These are phyloP conservation scores for Colletotrichum caudatum DNA, from an alignment of 2,329 filamentous ascomycete genomes.

Conservation along the genomic window DNA sequence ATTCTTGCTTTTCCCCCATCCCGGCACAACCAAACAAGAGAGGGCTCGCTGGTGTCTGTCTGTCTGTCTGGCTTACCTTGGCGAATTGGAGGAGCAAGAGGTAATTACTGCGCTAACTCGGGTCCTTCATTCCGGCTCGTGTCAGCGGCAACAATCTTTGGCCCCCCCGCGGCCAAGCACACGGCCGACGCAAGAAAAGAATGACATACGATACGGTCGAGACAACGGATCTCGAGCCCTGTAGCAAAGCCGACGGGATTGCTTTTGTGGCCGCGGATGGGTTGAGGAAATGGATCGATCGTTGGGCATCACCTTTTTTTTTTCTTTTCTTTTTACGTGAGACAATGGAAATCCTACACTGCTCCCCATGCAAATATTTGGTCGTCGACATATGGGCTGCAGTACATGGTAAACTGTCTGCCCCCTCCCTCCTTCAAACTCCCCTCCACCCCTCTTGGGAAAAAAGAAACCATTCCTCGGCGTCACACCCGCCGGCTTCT, in stretches of 20 bases:
- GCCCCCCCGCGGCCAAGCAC: background rate
- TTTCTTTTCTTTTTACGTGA: constrained; percentile 12
- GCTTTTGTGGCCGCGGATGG: constrained; percentile 23
- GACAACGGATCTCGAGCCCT: background rate
- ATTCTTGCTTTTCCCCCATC: constrained; percentile 20
- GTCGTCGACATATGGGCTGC: constrained; percentile 19
- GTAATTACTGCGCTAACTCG: constrained; percentile 24
- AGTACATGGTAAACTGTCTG: background rate
- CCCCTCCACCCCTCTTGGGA: too few relatives aligned
- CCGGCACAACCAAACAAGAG: constrained; percentile 21
- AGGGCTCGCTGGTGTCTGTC: background rate
- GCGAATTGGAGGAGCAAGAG: background rate
- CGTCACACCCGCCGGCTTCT: background rate
- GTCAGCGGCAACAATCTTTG: constrained; percentile 19
- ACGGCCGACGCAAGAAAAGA: constrained; percentile 4
- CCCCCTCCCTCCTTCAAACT: background rate
- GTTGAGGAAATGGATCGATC: background rate
- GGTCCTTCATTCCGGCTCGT: constrained; percentile 25
- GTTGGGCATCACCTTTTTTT: constrained; percentile 5
- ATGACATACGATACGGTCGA: background rate
- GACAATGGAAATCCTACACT: constrained; percentile 13
- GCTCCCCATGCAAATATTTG: constrained; percentile 13
- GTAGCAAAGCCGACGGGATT: constrained; percentile 9
- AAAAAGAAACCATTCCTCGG: constrained; percentile 35
- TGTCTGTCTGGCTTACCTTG: background rate